Conservation (phyloP, 169 alveolate genomes). For the Eimeria brunetti region DNA sequence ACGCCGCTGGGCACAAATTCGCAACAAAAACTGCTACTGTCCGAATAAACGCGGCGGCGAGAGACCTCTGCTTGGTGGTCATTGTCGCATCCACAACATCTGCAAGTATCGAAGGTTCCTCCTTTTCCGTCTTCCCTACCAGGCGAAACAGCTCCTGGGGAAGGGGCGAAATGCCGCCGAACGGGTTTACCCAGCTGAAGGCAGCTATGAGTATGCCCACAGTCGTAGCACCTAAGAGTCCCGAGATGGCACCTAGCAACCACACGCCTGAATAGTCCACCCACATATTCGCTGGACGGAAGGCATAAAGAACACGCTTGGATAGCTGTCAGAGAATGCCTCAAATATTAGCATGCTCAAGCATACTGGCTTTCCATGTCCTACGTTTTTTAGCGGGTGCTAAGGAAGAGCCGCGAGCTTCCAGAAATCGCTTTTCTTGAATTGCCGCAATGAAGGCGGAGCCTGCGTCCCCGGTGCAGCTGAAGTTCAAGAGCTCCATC, state of each 20-base stretch:
- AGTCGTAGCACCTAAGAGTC: slow-evolving; percentile 48
- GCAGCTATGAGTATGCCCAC: slow-evolving; percentile 26
- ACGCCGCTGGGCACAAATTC: background rate
- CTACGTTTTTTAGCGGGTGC: slow-evolving; percentile 18
- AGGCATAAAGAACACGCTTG: background rate
- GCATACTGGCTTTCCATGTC: background rate
- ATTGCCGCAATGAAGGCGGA: slow-evolving; percentile 18
- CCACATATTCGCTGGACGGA: slow-evolving; percentile 11
- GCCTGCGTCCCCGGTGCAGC: slow-evolving; percentile 63
- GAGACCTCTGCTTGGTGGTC: background rate
- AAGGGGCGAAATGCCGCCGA: slow-evolving; percentile 42
- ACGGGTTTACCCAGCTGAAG: slow-evolving; percentile 41
- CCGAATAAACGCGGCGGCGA: background rate
- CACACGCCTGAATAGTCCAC: slow-evolving; percentile 42
- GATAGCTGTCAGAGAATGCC: background rate
- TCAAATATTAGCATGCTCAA: background rate
- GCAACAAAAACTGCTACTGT: background rate
- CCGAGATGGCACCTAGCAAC: slow-evolving; percentile 50
- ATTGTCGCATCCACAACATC: background rate
- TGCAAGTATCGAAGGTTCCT: background rate
- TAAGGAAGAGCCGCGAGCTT: slow-evolving; percentile 7
- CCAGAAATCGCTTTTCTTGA: slow-evolving; percentile 50
- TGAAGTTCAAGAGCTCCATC: slow-evolving; percentile 15
- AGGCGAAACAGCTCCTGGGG: slow-evolving; percentile 41
- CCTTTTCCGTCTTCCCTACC: background rate